Conservation (phyloP, 306 rosid species). For the Dalbergia oliveri region DNA sequence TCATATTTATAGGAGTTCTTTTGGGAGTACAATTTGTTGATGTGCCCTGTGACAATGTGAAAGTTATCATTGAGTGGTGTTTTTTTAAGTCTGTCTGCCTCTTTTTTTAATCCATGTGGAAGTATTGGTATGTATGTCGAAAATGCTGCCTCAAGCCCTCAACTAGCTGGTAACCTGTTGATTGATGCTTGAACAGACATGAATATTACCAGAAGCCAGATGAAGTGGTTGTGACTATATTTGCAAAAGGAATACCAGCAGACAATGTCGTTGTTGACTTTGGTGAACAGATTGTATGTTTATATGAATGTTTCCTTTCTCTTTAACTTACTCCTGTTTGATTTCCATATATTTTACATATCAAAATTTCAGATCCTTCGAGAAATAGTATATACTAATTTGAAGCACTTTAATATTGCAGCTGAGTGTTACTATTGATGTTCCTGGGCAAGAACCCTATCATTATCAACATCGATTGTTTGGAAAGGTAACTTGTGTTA, state of each 20-base stretch:
- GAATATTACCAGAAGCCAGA: slow-evolving; percentile 92
- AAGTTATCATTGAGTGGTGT: slow-evolving; percentile 28
- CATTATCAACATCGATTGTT: slow-evolving; percentile 83
- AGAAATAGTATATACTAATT: slow-evolving; percentile 12
- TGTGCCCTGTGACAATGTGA: neutral
- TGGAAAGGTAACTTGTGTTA: slow-evolving; percentile 72
- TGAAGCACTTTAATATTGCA: slow-evolving; percentile 51
- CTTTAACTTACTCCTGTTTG: slow-evolving; percentile 9
- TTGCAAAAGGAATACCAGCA: slow-evolving; percentile 87
- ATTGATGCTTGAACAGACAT: slow-evolving; percentile 67
- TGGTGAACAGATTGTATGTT: slow-evolving; percentile 92
- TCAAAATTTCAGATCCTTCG: neutral
- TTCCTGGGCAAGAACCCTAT: slow-evolving; percentile 76
- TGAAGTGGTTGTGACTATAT: slow-evolving; percentile 87
- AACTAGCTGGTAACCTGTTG: slow-evolving; percentile 34
- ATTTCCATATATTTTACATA: slow-evolving; percentile 15
- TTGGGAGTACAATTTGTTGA: slow-evolving; percentile 38
- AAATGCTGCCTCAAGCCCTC: slow-evolving; percentile 35
- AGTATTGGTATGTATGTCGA: slow-evolving; percentile 7
- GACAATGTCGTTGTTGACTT: slow-evolving; percentile 69
- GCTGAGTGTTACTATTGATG: slow-evolving; percentile 77
- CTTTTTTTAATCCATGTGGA: neutral
- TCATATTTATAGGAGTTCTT: neutral
- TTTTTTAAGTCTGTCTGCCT: neutral
- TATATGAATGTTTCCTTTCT: slow-evolving; percentile 12